A percentile compares a stretch with the other conserved stretches of the same genome.
Conservation (phyloP, 345 rosid genomes). For the Anastatica hierochuntica region DNA sequence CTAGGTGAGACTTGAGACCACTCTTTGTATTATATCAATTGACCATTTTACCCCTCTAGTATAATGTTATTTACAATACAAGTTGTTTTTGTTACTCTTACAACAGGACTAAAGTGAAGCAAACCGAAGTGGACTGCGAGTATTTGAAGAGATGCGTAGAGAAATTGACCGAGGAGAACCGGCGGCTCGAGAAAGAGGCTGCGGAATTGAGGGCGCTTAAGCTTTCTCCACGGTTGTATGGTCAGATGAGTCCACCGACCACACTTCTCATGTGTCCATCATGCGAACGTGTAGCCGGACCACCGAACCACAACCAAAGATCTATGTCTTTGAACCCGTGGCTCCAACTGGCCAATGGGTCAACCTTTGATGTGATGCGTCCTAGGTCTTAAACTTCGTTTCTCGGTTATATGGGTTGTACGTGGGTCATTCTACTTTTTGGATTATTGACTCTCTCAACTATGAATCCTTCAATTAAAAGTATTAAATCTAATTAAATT, state of each 20-base stretch:
- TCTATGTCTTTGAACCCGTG: conserved; percentile 16
- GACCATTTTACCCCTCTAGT: not conserved
- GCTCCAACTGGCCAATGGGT: conserved; percentile 22
- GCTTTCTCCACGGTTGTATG: conserved; percentile 86
- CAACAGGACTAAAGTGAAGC: conserved; percentile 93
- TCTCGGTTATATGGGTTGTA: conserved; percentile 6
- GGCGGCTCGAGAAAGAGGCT: conserved; percentile 83
- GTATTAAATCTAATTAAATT: too few relatives aligned
- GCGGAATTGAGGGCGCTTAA: conserved; percentile 86
- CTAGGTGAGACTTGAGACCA: conserved; percentile 39
- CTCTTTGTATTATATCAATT: not conserved
- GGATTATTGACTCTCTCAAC: conserved; percentile 21
- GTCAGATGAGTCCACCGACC: conserved; percentile 92
- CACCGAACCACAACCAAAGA: conserved; percentile 19
- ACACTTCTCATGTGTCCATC: conserved; percentile 97
- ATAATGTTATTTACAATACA: not conserved
- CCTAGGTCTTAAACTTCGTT: conserved; percentile 24
- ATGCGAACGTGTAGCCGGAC: conserved; percentile 68
- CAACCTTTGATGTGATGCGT: conserved; percentile 21
- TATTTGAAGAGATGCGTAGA: conserved; percentile 86
- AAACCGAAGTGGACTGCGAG: conserved; percentile 97
- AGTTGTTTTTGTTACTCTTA: not conserved
- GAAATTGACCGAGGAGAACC: conserved; percentile 83
- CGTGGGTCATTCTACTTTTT: conserved; percentile 30
- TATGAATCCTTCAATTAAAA: conserved; percentile 13